Evolutionary conservation across 2,329 filamentous ascomycete genomes (phyloP), one percentile per base, ranked within the genome.

Genomic region (Alternaria brassicae): DNA sequence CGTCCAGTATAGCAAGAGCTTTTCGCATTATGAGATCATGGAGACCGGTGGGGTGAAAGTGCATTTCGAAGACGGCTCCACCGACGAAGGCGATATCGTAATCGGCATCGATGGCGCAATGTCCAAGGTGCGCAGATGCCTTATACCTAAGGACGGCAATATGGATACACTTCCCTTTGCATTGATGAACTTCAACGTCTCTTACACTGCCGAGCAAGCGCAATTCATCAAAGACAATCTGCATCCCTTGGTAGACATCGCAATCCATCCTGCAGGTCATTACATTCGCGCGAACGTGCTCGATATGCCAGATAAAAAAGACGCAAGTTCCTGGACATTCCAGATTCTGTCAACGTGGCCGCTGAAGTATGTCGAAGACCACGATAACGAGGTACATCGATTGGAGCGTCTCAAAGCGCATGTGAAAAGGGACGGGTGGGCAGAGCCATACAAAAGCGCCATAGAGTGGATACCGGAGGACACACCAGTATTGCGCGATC

Each of bases 321-420:
- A 77, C n/a, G 69, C 76, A 3, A 71, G 68, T 15, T 73, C 68
- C 6, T 77, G 76, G 76, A 74, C 62, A 0, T 77, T 77, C 51
- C 74, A 78, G 37, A 73, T 77, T 2, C 54, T 74, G 15, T 69
- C 70, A 0, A 77, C 74, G 1, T 76, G 72, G 72, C 60, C 67
- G 13, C 44, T 67, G 27, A 72, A 68, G 19, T 60, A 62, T 7
- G 70, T 66, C 0, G 72, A 74, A 32, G 71, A 73, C 19, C 65
- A 74, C 17, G 72, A 75, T 7, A 73, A 72, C 23, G 69, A 70
- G 2, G 45, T 25, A 1, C 65, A 69, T 27, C 57, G 71, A 2
- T 21, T 76, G 21, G 64, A 63, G 45, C 60, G 62, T 23, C 52
- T 74, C 28, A 76, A 75, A 61, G 68, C 61, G 45, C 70, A 73